Evolutionary conservation across 257 asterid genomes (phyloP), one percentile per base, ranked within the genome.

Genomic region (Primulina tabacum): DNA sequence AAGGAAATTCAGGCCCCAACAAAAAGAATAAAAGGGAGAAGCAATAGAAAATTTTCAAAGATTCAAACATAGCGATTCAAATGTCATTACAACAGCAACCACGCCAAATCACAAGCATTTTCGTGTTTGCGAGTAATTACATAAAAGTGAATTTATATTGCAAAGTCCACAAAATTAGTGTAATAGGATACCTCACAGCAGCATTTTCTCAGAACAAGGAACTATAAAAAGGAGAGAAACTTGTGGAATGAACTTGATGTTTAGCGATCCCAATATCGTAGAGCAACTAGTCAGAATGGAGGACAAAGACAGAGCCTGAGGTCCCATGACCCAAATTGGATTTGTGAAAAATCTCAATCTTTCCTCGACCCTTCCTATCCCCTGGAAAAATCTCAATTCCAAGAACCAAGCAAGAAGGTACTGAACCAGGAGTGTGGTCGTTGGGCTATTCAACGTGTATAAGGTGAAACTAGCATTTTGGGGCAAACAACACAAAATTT

Each of bases 181-280:
- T 33, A 43, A 73, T 30, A 35, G 65, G 21, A 58, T 65, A 66
- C 47, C 43, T 76, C 37, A 24, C 29, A 43, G 30, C 9, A 28
- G 40, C 65, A 70, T 28, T 43, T 43, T 43, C 53, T 43, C n/a
- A 43, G 17, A 12, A 11, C 16, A 2, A 11, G 53, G 53, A 43
- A 43, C n/a, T 4, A 11, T 43, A 43, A 38, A 38, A 10, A 2
- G 53, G 17, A 43, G 53, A 11, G 53, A 12, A 0, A 12, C 53
- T 43, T 12, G n/a, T 12, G 6, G 6, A 3, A 11, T 12, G 53
- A 43, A 43, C 53, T 12, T 43, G 6, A 43, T 43, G n/a, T 43
- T 24, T 43, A 12, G 53, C 5, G n/a, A 43, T 43, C 4, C 50
- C 53, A 43, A 3, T 43, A 3, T 12, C n/a, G n/a, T 11, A 43